A percentile compares a stretch with the other conserved stretches of the same genome.
These are phyloP conservation scores for Colletotrichum falcatum DNA, from an alignment of 2,329 filamentous ascomycete species.

Conservation along the genomic window DNA sequence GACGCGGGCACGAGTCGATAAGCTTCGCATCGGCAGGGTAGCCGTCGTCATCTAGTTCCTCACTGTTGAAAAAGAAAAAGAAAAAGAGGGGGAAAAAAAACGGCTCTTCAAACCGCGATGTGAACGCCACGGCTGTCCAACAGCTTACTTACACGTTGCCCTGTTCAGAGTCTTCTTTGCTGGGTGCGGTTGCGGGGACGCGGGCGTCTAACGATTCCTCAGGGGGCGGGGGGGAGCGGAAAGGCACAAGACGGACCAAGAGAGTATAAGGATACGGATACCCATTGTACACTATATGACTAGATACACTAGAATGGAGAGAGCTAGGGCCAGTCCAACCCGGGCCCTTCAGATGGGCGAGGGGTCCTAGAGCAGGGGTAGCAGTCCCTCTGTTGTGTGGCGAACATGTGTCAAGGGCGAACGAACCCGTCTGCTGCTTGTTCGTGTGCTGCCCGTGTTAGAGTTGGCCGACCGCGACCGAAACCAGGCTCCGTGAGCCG, in stretches of 20 bases:
- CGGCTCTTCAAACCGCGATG: too few relatives aligned
- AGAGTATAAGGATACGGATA: too few relatives aligned
- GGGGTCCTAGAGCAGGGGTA: not conserved
- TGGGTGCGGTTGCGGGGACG: not conserved
- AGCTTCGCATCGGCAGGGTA: not conserved
- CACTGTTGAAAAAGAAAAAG: too few relatives aligned
- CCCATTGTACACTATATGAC: too few relatives aligned
- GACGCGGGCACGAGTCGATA: not conserved
- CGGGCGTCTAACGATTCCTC: not conserved
- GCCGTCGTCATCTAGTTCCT: not conserved
- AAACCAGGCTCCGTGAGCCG: not conserved
- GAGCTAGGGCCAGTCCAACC: not conserved
- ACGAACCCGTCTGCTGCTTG: not conserved
- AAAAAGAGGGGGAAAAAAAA: too few relatives aligned
- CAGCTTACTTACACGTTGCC: not conserved
- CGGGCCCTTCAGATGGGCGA: not conserved
- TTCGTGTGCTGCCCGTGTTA: slow-evolving; percentile 4
- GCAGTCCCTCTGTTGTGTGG: not conserved
- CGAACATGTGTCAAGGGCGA: not conserved
- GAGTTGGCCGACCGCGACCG: slow-evolving; percentile 6
- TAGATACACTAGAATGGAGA: too few relatives aligned
- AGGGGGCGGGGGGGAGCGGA: too few relatives aligned
- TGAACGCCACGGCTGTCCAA: not conserved
- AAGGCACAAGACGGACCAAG: not conserved
- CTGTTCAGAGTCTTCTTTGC: not conserved